phyloP scores from a whole-genome alignment of 2,329 filamentous ascomycete genomes.

The Elsinoe fawcettii region DNA sequence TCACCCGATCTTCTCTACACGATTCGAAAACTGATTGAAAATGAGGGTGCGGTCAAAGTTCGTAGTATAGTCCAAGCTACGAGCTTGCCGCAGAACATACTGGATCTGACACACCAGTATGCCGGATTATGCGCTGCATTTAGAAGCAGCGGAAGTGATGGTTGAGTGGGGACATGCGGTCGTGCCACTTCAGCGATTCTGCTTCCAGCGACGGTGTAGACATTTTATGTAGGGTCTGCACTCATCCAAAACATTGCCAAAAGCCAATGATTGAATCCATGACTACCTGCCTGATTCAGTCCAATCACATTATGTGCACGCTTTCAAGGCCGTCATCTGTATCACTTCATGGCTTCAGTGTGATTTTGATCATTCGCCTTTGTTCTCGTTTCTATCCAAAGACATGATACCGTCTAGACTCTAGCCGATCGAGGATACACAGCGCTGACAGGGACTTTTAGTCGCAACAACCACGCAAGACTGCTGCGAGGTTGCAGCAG shows the following conservation, averaged over 20 bases:
- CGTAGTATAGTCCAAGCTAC: constrained; percentile 95
- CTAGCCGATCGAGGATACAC: not conserved
- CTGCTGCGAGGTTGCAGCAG: not conserved
- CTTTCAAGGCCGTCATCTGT: not conserved
- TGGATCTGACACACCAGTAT: constrained; percentile 94
- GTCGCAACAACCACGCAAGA: not conserved
- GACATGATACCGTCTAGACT: not conserved
- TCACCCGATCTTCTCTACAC: constrained; percentile 82
- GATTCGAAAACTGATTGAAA: constrained; percentile 88
- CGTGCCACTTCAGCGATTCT: not conserved
- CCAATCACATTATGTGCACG: not conserved
- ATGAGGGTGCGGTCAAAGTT: constrained; percentile 95
- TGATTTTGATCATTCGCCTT: not conserved
- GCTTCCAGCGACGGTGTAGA: constrained; percentile 1
- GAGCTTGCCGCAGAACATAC: constrained; percentile 81
- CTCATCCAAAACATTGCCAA: not conserved
- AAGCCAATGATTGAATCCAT: not conserved
- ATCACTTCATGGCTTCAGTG: not conserved
- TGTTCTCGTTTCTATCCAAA: constrained; percentile 10
- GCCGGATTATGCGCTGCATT: constrained; percentile 91
- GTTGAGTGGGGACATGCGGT: constrained; percentile 35
- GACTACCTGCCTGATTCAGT: not conserved
- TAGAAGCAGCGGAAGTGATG: constrained; percentile 85
- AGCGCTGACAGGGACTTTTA: constrained; percentile 3
- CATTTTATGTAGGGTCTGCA: not conserved